These are phyloP conservation scores for Nicotiana paniculata DNA, from an alignment of 257 asterid genomes.

Conservation along the genomic window DNA sequence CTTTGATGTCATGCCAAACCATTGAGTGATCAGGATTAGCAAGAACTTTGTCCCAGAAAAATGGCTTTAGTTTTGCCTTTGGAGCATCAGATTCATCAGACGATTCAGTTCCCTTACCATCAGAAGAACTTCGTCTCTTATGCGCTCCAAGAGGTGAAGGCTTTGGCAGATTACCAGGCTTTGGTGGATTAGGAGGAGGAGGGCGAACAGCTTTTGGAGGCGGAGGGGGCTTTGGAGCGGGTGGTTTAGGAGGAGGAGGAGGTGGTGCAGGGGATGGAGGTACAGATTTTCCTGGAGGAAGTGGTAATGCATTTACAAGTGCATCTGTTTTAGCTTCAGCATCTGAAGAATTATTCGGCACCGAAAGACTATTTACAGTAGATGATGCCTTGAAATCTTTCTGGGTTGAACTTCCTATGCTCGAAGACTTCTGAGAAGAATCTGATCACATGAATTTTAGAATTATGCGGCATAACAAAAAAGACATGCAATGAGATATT, in stretches of 20 bases:
- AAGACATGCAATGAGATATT: not conserved
- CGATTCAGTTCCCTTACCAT: conserved; percentile 27
- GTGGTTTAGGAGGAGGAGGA: conserved; percentile 57
- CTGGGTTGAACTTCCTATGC: conserved; percentile 17
- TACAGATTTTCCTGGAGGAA: conserved; percentile 59
- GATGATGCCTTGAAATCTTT: conserved; percentile 31
- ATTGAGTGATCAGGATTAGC: conserved; percentile 82
- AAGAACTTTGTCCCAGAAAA: conserved; percentile 94
- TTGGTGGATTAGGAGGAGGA: conserved; percentile 74
- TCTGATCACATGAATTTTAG: conserved; percentile 24
- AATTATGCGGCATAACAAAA: conserved; percentile 9
- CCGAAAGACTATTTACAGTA: conserved; percentile 12
- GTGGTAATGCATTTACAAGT: conserved; percentile 36
- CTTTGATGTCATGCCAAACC: conserved; percentile 94
- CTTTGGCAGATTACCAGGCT: conserved; percentile 26
- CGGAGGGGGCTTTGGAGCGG: conserved; percentile 76
- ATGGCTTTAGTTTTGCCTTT: conserved; percentile 83
- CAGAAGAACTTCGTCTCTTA: conserved; percentile 32
- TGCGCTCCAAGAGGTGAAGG: conserved; percentile 48
- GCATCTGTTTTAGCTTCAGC: conserved; percentile 26
- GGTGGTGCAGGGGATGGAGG: conserved; percentile 30
- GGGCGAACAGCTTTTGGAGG: conserved; percentile 53
- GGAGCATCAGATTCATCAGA: conserved; percentile 57
- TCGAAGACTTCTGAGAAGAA: conserved; percentile 34
- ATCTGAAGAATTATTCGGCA: conserved; percentile 18